Evolutionary conservation across 2,329 filamentous ascomycete species (phyloP).

Genomic region (Sporothrix globosa): DNA sequence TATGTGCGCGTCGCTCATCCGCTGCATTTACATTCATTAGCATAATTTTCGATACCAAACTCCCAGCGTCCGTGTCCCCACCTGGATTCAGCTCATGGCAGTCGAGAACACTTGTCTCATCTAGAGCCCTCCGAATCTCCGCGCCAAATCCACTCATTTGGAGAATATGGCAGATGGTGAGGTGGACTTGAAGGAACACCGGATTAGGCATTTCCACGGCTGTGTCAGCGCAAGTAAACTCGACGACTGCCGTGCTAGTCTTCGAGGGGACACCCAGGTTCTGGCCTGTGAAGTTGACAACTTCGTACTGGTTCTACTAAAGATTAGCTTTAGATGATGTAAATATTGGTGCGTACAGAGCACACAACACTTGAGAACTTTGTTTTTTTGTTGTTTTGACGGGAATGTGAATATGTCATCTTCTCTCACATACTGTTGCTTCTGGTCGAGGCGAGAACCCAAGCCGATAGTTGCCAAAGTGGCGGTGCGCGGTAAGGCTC

Average conservation of each 20-base stretch:
- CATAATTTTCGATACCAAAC: not conserved
- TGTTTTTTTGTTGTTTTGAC: too few relatives aligned
- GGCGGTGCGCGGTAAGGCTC: too few relatives aligned
- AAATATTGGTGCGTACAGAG: too few relatives aligned
- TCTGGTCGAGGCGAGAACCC: not conserved
- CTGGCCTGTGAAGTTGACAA: not conserved
- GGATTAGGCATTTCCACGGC: not conserved
- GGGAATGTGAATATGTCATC: too few relatives aligned
- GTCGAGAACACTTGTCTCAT: not conserved
- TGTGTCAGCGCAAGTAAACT: not conserved
- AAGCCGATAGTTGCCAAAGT: not conserved
- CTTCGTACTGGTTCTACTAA: not conserved
- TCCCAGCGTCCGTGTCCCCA: not conserved
- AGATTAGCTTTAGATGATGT: too few relatives aligned
- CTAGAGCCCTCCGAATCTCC: not conserved
- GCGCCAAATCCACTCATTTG: not conserved
- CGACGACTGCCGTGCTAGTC: not conserved
- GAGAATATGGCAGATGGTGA: not conserved
- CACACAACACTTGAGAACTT: too few relatives aligned
- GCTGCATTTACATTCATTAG: not conserved
- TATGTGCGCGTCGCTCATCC: too few relatives aligned
- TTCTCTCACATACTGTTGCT: too few relatives aligned
- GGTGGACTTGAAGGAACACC: not conserved
- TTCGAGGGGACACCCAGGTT: not conserved
- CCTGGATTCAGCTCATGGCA: not conserved